Evolutionary conservation across 2,329 filamentous ascomycete genomes (phyloP).

Genomic region (Ploettnerulaceae sp.): DNA sequence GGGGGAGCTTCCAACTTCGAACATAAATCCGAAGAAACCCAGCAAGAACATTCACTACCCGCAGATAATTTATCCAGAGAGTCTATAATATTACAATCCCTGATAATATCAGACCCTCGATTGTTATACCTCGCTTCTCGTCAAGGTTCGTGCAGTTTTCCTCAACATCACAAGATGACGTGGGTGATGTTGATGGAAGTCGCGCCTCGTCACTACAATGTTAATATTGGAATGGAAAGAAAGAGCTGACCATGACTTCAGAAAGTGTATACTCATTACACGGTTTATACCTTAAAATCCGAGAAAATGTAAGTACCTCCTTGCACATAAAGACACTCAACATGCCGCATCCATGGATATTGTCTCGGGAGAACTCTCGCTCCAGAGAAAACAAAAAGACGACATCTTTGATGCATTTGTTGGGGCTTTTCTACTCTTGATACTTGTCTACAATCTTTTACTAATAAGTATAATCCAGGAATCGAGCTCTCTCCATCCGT

Average conservation of each 20-base stretch:
- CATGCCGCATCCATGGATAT: conserved; percentile 12
- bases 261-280: conserved; percentile 5
- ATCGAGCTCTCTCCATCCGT: conserved; percentile 69
- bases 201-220: no score
- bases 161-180: conserved; percentile 12
- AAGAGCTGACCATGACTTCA: conserved; percentile 20
- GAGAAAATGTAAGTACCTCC: conserved; percentile 22
- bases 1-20: background rate
- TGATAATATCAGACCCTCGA: background rate
- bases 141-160: conserved; percentile 12
- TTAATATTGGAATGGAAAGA: conserved; percentile 3
- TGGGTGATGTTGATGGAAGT: conserved; percentile 6
- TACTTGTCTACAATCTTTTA: background rate
- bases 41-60: conserved; percentile 10
- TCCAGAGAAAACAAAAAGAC: conserved; percentile 12
- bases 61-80: conserved; percentile 1
- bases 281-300: conserved; percentile 2
- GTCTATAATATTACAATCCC: conserved; percentile 15
- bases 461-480: conserved; percentile 43
- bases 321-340: background rate
- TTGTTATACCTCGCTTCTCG: background rate
- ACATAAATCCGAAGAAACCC: conserved; percentile 4
- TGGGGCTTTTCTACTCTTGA: background rate
- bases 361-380: conserved; percentile 21
- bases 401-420: conserved; percentile 18